Conservation (phyloP, 2,329 filamentous ascomycete species). For the Aspergillus felis region DNA sequence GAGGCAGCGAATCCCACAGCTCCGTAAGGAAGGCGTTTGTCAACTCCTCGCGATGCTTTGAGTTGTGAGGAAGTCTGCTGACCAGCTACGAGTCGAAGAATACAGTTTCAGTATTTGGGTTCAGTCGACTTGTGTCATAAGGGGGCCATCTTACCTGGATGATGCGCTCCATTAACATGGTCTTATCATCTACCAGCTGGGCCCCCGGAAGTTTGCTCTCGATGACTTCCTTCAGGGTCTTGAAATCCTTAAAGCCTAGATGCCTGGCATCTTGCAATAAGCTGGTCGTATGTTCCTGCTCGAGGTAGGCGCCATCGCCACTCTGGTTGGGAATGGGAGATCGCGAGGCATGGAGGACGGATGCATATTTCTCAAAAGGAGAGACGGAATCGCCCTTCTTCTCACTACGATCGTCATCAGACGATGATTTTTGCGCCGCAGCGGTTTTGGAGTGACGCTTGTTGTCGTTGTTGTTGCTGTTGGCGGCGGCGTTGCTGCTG, state of each 20-base stretch:
- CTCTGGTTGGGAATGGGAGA: slow-evolving; percentile 61
- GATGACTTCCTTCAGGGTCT: slow-evolving; percentile 60
- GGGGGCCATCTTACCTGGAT: slow-evolving; percentile 48
- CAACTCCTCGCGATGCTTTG: slow-evolving; percentile 58
- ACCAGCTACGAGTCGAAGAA: slow-evolving; percentile 49
- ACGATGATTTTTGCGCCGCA: slow-evolving; percentile 19
- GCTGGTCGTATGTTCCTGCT: slow-evolving; percentile 49
- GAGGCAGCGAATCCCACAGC: slow-evolving; percentile 68
- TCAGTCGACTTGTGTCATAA: background rate
- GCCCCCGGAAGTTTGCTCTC: slow-evolving; percentile 58
- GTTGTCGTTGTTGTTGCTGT: slow-evolving; percentile 12
- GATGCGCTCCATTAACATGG: slow-evolving; percentile 70
- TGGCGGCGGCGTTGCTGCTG: slow-evolving; percentile 22
- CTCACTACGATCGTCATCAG: slow-evolving; percentile 27
- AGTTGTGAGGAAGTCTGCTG: slow-evolving; percentile 59
- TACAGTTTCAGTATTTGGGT: background rate
- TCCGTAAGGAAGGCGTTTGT: slow-evolving; percentile 65
- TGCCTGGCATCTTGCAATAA: slow-evolving; percentile 56
- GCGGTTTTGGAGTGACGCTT: slow-evolving; percentile 34
- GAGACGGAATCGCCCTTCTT: slow-evolving; percentile 39
- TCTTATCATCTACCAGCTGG: slow-evolving; percentile 67
- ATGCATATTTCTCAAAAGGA: slow-evolving; percentile 43
- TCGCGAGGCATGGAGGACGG: slow-evolving; percentile 51
- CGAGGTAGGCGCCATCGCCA: slow-evolving; percentile 59
- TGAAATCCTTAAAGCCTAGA: slow-evolving; percentile 56